Conservation (phyloP, 495 filamentous ascomycete genomes). For the Aspergillus incahuasiensis region DNA sequence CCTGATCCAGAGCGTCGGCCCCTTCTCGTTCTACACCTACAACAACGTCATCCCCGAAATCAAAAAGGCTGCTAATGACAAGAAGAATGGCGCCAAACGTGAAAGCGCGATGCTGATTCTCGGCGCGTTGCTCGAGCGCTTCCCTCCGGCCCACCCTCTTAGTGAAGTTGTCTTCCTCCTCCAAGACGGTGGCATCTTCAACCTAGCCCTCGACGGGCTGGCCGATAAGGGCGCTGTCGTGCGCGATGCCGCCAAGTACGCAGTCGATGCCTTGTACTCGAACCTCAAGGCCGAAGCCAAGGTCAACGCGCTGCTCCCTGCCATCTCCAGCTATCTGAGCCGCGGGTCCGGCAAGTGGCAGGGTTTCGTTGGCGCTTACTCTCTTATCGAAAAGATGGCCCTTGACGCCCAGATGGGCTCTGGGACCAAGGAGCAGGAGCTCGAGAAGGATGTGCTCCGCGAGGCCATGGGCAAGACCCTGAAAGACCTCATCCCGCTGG, state of each 20-base stretch:
- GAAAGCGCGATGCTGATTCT: conserved; percentile 95
- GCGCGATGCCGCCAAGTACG: conserved; percentile 88
- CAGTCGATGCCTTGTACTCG: conserved; percentile 80
- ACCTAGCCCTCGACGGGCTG: conserved; percentile 73
- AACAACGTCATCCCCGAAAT: conserved; percentile 57
- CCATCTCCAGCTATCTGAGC: conserved; percentile 65
- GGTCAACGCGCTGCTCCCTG: conserved; percentile 72
- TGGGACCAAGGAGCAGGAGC: conserved; percentile 72
- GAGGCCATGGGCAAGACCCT: conserved; percentile 90
- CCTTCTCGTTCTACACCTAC: conserved; percentile 68
- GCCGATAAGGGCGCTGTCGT: conserved; percentile 89
- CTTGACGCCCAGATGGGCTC: conserved; percentile 83
- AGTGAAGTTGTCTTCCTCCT: conserved; percentile 78
- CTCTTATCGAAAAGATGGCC: conserved; percentile 83
- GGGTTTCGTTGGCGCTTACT: conserved; percentile 79
- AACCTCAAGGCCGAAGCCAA: conserved; percentile 75
- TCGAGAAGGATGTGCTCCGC: conserved; percentile 78
- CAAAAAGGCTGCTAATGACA: conserved; percentile 85
- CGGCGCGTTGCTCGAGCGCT: conserved; percentile 86
- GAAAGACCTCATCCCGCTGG: conserved; percentile 84
- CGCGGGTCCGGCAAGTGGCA: conserved; percentile 92
- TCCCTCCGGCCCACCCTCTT: conserved; percentile 70
- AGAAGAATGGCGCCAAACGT: conserved; percentile 81
- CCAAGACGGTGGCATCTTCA: conserved; percentile 70
- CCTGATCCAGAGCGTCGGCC: conserved; percentile 72